Evolutionary conservation across 208 protist genomes (phyloP).

Genomic region (Trypanosoma cruzi): DNA sequence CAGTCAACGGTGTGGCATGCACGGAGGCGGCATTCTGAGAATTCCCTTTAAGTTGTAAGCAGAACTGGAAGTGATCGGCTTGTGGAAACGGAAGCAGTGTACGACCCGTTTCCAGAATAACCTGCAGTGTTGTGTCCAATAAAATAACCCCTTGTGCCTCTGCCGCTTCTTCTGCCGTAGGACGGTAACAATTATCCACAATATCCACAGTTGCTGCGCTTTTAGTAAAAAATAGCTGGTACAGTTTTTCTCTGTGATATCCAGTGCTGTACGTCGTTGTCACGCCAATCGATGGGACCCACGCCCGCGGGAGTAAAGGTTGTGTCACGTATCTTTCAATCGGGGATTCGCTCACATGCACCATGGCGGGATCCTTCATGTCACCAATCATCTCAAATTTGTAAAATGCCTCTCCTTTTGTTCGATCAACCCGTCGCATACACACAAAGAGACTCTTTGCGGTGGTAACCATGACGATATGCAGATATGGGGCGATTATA

Average conservation of each 20-base stretch:
- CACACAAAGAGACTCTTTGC: constrained; percentile 77
- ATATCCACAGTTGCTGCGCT: constrained; percentile 41
- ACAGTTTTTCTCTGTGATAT: constrained; percentile 31
- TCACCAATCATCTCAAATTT: constrained; percentile 73
- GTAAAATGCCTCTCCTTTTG: constrained; percentile 71
- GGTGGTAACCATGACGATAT: constrained; percentile 65
- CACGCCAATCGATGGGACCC: constrained; percentile 60
- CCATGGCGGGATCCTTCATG: constrained; percentile 30
- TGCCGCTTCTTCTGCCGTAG: constrained; percentile 44
- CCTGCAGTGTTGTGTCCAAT: constrained; percentile 70
- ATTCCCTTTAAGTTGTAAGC: constrained; percentile 50
- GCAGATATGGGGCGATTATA: constrained; percentile 56
- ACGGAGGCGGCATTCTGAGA: constrained; percentile 64
- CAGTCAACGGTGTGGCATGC: constrained; percentile 42
- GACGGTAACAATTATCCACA: constrained; percentile 73
- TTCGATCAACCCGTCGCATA: constrained; percentile 58
- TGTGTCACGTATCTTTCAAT: constrained; percentile 50
- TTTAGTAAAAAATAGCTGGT: constrained; percentile 73
- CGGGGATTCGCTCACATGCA: constrained; percentile 52
- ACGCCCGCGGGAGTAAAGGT: constrained; percentile 58
- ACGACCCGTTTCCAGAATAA: constrained; percentile 33
- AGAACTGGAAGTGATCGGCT: constrained; percentile 66
- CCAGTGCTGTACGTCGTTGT: constrained; percentile 31
- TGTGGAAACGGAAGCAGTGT: constrained; percentile 52
- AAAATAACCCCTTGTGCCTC: constrained; percentile 30